Conservation (phyloP, 306 rosid species). For the Quercus ilex region DNA sequence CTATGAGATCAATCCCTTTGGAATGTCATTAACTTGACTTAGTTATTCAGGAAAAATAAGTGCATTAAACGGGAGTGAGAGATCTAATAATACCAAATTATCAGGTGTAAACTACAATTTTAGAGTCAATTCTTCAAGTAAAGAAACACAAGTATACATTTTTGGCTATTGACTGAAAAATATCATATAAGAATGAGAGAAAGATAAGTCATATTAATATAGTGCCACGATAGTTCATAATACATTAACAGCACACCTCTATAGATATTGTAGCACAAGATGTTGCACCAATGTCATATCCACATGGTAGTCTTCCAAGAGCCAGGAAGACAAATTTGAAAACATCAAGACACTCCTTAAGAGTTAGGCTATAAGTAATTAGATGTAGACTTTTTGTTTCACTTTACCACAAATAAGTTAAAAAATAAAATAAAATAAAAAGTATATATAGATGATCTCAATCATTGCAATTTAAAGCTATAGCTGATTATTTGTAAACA, state of each 20-base stretch:
- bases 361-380: constrained; percentile 4
- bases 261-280: constrained; percentile 77
- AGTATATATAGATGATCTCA: no score
- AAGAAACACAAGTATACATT: neutral
- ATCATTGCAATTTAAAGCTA: neutral
- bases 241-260: constrained; percentile 41
- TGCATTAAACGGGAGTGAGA: neutral
- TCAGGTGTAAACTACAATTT: neutral
- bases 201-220: neutral
- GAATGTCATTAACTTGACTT: no score
- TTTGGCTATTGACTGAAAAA: neutral
- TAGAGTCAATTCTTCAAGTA: neutral
- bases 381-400: constrained; percentile 1
- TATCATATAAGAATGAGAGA: neutral
- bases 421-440: neutral
- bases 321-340: constrained; percentile 91
- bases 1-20: neutral
- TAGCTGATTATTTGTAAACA: neutral
- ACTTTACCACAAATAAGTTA: neutral
- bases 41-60: neutral
- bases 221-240: neutral
- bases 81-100: neutral
- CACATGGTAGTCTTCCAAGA: constrained; percentile 84
- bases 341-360: constrained; percentile 21
- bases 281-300: constrained; percentile 94